Conservation (phyloP, 2,329 filamentous ascomycete genomes). For the Ustilaginoidea virens region DNA sequence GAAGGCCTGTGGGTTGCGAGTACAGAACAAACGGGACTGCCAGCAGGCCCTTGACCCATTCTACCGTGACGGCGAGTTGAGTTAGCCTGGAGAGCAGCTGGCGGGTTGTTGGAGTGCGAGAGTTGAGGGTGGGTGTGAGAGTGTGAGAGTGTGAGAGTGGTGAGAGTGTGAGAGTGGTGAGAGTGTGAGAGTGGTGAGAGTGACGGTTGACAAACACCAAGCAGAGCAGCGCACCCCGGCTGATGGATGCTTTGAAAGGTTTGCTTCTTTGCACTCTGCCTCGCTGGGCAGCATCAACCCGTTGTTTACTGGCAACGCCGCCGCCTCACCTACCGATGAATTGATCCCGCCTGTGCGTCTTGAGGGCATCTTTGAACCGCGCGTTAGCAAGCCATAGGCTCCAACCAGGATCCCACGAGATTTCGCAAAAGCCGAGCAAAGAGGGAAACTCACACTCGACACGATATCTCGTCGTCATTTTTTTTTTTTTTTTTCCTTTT, state of each 20-base stretch:
- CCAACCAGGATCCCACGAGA: no score
- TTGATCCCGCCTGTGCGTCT: slow-evolving; percentile 85
- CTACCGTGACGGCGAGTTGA: slow-evolving; percentile 25
- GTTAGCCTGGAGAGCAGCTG: neutral
- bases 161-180: no score
- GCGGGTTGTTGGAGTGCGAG: neutral
- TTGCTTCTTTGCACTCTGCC: no score
- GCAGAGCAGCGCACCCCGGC: no score
- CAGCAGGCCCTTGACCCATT: slow-evolving; percentile 93
- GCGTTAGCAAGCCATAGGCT: no score
- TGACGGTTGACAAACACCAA: no score
- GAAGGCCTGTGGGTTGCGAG: slow-evolving; percentile 81
- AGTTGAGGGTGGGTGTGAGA: neutral
- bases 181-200: no score
- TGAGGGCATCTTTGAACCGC: slow-evolving; percentile 35
- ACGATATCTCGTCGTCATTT: slow-evolving; percentile 48
- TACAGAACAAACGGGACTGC: slow-evolving; percentile 94
- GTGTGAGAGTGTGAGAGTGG: no score
- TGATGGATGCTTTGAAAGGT: no score
- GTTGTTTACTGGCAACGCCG: no score
- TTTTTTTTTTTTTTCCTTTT: neutral
- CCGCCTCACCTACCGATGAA: slow-evolving; percentile 61
- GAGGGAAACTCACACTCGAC: slow-evolving; percentile 51
- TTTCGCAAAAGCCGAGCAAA: neutral
- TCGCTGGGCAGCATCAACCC: no score